Evolutionary conservation across 768 basidiomycete genomes (phyloP).

Genomic region (Mycena chlorophos): DNA sequence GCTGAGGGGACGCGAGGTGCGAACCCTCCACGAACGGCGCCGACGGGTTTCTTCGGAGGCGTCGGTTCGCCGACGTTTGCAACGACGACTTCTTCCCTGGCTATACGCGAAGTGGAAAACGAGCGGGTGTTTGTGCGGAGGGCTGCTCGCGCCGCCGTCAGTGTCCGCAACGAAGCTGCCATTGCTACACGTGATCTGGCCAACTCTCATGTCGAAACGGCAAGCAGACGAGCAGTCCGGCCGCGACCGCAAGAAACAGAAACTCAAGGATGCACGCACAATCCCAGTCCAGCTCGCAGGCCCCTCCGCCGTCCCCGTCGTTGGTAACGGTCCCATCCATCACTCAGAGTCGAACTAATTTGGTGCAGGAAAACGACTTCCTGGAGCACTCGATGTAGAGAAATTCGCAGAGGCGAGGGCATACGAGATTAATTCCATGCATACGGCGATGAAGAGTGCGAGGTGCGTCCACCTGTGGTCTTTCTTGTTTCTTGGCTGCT

Average conservation of each 20-base stretch:
- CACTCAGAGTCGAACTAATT: not conserved
- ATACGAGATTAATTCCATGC: conserved; percentile 91
- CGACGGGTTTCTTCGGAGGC: conserved; percentile 71
- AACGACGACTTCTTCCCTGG: conserved; percentile 48
- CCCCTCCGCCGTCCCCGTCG: conserved; percentile 39
- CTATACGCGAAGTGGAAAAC: conserved; percentile 44
- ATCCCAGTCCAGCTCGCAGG: conserved; percentile 63
- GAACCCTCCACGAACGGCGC: conserved; percentile 68
- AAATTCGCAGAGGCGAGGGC: conserved; percentile 85
- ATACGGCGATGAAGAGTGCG: conserved; percentile 79
- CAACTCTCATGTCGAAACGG: conserved; percentile 39
- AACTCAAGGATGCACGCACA: conserved; percentile 60
- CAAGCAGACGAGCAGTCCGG: conserved; percentile 37
- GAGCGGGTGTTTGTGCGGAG: conserved; percentile 30
- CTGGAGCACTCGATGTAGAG: conserved; percentile 80
- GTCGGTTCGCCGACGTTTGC: conserved; percentile 57
- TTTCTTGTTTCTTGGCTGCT: not conserved
- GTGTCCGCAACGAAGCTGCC: conserved; percentile 37
- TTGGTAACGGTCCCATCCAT: conserved; percentile 41
- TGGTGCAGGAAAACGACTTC: conserved; percentile 47
- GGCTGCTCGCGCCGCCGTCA: conserved; percentile 7
- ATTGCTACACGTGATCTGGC: conserved; percentile 14
- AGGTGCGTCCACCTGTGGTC: conserved; percentile 49
- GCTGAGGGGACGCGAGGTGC: conserved; percentile 6
- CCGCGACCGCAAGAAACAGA: conserved; percentile 70